Base-by-base conservation (phyloP, 2,329 filamentous ascomycete genomes). In the Penicillium brasilianum region DNA sequence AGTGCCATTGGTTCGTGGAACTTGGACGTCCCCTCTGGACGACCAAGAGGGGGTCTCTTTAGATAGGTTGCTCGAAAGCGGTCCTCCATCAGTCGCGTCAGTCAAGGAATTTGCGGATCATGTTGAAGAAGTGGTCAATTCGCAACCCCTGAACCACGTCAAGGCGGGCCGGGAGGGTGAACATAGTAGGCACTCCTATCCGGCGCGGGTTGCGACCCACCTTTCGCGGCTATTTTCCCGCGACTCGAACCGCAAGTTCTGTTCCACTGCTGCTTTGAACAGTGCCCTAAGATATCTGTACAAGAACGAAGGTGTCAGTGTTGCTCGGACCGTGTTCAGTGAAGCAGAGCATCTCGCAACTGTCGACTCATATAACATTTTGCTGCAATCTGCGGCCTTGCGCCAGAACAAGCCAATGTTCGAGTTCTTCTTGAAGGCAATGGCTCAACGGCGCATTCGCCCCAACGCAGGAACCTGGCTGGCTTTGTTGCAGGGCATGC, bases 391-490 rank as follows among this genome's bases (percentile, higher is more conserved):
- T 22, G 72, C 76, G 28, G 79, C 79, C 13, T 70, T 69, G 52
- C 69, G 67, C 22, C 74, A 76, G 53, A 74, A 82, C 66, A 64
- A 79, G n/a, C 65, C 62, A 13, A 69, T 70, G 16, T 83, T 82
- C 55, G 72, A 71, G 8, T 68, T 70, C 28, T 67, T 80, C 20
- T 62, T 83, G 18, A 55, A 68, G 25, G 60, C 71, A 13, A 82
- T 83, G 80, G 61, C 73, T 30, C 64, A 69, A 52, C 62, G 72
- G 55, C 66, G 74, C 1, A 65, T 82, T 52, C 65, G 62, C 1
- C 80, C 81, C 13, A 77, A 81, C 58, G 62, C 71, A n/a, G 44
- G 70, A 20, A 81, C 78, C 6, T 83, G 81, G 81, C 60, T 78
- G 41, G 69, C 74, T 7, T 74, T 82, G 52, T 66, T 81, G 54